Conservation (phyloP, 2,329 filamentous ascomycete species). For the Scedosporium minutisporum region DNA sequence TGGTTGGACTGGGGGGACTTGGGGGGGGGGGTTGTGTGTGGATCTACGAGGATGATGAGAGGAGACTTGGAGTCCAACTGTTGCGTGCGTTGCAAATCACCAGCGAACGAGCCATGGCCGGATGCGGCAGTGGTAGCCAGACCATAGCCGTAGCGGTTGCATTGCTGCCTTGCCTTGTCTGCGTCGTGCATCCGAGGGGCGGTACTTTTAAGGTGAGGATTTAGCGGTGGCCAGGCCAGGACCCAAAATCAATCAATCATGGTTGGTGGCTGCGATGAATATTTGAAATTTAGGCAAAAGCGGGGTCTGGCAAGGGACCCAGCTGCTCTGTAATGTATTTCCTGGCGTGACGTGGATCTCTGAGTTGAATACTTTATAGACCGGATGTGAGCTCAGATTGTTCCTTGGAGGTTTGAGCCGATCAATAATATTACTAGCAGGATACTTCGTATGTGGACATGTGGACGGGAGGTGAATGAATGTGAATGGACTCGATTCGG, state of each 20-base stretch:
- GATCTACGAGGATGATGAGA: not conserved
- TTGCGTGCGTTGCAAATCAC: not conserved
- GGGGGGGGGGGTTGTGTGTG: not conserved
- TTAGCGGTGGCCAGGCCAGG: not conserved
- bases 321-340: not conserved
- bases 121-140: not conserved
- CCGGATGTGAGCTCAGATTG: too few species aligned
- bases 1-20: not conserved
- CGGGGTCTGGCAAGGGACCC: not conserved
- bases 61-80: not conserved
- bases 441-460: too few species aligned
- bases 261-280: not conserved
- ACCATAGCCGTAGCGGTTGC: not conserved
- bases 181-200: not conserved
- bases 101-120: not conserved
- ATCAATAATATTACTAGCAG: too few species aligned
- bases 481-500: too few species aligned
- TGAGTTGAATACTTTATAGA: too few species aligned
- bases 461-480: too few species aligned
- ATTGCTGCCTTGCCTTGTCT: not conserved
- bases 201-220: not conserved
- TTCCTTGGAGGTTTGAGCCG: too few species aligned
- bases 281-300: not conserved
- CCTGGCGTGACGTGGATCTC: not conserved
- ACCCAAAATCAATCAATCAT: not conserved